Conservation (phyloP, 2,329 filamentous ascomycete genomes). For the Xylogone sp. region DNA sequence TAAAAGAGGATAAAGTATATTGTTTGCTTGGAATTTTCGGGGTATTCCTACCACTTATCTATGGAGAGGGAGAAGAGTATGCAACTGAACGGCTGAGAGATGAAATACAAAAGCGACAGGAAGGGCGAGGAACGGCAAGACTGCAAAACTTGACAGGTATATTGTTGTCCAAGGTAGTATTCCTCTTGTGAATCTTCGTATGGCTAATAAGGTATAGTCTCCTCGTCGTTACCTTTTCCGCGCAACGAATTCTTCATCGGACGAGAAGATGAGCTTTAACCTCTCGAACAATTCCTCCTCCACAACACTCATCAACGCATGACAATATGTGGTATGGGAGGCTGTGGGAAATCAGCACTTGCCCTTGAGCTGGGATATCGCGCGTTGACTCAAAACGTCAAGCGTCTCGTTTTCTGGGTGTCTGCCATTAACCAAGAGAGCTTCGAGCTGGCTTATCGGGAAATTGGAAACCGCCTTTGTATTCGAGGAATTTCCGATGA, state of each 20-base stretch:
- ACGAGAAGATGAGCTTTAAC: conserved; percentile 2
- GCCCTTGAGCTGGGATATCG: conserved; percentile 37
- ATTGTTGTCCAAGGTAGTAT: neutral
- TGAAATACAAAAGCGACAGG: conserved; percentile 2
- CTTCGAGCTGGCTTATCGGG: conserved; percentile 35
- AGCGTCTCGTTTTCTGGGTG: conserved; percentile 40
- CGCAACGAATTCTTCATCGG: conserved; percentile 5
- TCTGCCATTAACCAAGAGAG: conserved; percentile 32
- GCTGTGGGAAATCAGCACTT: conserved; percentile 37
- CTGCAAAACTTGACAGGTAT: neutral
- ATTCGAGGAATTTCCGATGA: conserved; percentile 5
- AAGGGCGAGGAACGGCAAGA: neutral
- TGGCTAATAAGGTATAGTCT: too few species aligned
- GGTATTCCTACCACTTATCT: conserved; percentile 39
- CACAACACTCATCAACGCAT: too few species aligned
- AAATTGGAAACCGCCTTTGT: conserved; percentile 28
- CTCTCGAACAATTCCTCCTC: conserved; percentile 2
- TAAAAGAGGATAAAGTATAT: conserved; percentile 27
- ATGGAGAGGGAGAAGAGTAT: conserved; percentile 28
- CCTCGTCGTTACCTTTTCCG: conserved; percentile 2
- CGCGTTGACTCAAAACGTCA: conserved; percentile 27
- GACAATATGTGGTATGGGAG: conserved; percentile 32
- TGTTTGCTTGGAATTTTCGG: conserved; percentile 39
- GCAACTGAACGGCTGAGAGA: conserved; percentile 3
- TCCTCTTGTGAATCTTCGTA: neutral